Evolutionary conservation across 108 stramenopile genomes (phyloP).

Genomic region (Pseudonitzschia delicatissima): DNA sequence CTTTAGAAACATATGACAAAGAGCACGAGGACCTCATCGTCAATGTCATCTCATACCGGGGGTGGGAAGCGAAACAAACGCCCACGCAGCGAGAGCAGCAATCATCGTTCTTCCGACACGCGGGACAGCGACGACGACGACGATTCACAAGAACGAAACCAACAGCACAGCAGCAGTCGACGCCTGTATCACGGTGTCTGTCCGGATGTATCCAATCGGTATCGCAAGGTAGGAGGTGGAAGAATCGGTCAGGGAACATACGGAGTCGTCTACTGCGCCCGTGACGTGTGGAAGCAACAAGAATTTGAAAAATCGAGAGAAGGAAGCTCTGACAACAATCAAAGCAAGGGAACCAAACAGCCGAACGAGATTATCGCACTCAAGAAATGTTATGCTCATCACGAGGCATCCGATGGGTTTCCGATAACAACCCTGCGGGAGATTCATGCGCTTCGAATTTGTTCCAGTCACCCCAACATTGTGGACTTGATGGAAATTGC

Average conservation of each 20-base stretch:
- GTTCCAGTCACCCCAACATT: constrained; percentile 47
- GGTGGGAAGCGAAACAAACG: too few species aligned
- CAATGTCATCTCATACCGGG: too few species aligned
- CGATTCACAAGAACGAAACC: too few species aligned
- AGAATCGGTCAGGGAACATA: constrained; percentile 98
- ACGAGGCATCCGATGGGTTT: constrained; percentile 83
- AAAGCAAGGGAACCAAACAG: not conserved
- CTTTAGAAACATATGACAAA: too few species aligned
- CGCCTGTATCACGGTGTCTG: constrained; percentile 41
- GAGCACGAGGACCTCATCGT: too few species aligned
- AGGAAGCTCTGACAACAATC: not conserved
- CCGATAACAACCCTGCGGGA: constrained; percentile 82
- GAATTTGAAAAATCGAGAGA: not conserved
- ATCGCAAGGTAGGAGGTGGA: constrained; percentile 76
- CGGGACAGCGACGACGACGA: too few species aligned
- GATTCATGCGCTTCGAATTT: constrained; percentile 53
- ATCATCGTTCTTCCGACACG: too few species aligned
- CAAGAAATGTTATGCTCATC: constrained; percentile 79
- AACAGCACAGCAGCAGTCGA: too few species aligned
- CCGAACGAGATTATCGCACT: constrained; percentile 57
- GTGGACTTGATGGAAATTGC: not conserved
- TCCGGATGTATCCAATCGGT: constrained; percentile 69
- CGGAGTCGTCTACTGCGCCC: constrained; percentile 95
- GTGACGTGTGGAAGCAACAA: constrained; percentile 39
- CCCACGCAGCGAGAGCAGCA: too few species aligned